A percentile compares a stretch with the other conserved stretches of the same genome.
Conservation (phyloP, 352 stramenopile species). For the Phytophthora nicotianae region DNA sequence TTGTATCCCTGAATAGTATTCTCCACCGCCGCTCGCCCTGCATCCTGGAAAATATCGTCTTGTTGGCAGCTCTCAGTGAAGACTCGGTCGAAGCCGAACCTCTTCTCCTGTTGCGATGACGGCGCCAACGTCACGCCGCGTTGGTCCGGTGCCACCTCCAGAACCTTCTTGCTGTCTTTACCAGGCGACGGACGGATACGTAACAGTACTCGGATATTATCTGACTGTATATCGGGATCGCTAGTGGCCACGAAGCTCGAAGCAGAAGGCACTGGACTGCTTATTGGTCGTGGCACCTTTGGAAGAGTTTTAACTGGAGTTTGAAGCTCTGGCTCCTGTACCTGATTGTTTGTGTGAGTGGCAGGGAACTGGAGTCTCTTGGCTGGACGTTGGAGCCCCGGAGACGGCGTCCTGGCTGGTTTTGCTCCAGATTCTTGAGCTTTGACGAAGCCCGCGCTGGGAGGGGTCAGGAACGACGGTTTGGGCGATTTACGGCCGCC, state of each 20-base stretch:
- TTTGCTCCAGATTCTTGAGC: slow-evolving; percentile 7
- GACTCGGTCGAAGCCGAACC: slow-evolving; percentile 86
- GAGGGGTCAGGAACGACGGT: slow-evolving; percentile 29
- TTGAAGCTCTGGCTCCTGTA: slow-evolving; percentile 8
- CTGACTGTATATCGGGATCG: slow-evolving; percentile 25
- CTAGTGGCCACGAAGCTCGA: slow-evolving; percentile 17
- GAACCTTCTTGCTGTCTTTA: slow-evolving; percentile 44
- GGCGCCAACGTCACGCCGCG: slow-evolving; percentile 68
- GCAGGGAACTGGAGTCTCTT: slow-evolving; percentile 23
- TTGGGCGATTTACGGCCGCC: slow-evolving; percentile 33
- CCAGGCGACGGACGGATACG: slow-evolving; percentile 46
- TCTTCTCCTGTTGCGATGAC: slow-evolving; percentile 70
- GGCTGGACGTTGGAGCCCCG: slow-evolving; percentile 15
- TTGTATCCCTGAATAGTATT: slow-evolving; percentile 89
- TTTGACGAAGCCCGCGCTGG: slow-evolving; percentile 19
- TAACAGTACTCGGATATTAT: slow-evolving; percentile 81
- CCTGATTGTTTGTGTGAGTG: slow-evolving; percentile 22
- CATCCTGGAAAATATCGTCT: slow-evolving; percentile 82
- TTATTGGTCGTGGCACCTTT: slow-evolving; percentile 2
- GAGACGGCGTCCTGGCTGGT: slow-evolving; percentile 9
- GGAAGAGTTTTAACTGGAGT: not conserved
- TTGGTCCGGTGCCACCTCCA: slow-evolving; percentile 64
- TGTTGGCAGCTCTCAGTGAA: slow-evolving; percentile 75
- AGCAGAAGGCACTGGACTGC: not conserved
- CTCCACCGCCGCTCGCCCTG: slow-evolving; percentile 75